Conservation (phyloP, 257 asterid genomes). For the Agastache rugosa region DNA sequence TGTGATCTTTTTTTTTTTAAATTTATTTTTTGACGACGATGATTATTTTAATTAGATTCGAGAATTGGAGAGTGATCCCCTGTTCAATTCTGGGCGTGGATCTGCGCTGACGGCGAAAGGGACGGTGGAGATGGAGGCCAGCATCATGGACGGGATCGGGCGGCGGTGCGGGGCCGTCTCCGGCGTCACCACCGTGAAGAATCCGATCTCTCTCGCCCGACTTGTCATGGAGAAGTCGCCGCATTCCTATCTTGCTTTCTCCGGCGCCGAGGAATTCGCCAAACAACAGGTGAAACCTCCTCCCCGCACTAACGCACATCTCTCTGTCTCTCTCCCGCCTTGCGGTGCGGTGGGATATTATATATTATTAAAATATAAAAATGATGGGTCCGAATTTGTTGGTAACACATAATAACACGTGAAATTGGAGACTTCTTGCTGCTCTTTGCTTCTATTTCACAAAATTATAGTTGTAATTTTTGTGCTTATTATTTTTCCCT, state of each 20-base stretch:
- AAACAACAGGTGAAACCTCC: constrained; percentile 59
- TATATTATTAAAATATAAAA: too few species aligned
- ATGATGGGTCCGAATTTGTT: background rate
- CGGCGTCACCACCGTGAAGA: constrained; percentile 82
- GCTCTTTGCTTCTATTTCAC: constrained; percentile 19
- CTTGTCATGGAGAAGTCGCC: constrained; percentile 98
- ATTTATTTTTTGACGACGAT: background rate
- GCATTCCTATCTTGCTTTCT: constrained; percentile 87
- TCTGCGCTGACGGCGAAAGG: constrained; percentile 91
- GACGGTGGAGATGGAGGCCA: constrained; percentile 99
- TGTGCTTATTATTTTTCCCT: background rate
- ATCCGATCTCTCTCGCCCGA: constrained; percentile 94
- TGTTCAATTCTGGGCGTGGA: constrained; percentile 98
- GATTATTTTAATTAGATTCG: constrained; percentile 53
- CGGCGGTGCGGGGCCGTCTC: constrained; percentile 99
- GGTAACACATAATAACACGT: background rate
- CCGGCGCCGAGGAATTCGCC: constrained; percentile 94
- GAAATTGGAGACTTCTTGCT: background rate
- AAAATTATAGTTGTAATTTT: background rate
- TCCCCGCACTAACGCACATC: background rate
- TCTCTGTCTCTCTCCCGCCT: background rate
- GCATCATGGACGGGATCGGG: constrained; percentile 90
- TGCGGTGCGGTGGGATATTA: too few species aligned
- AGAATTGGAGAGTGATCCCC: constrained; percentile 88
- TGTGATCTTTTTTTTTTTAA: background rate